Percentiles rank a stretch among this genome's conserved stretches.
Conservation (phyloP, 345 rosid species). For the Rubroshorea leprosula region DNA sequence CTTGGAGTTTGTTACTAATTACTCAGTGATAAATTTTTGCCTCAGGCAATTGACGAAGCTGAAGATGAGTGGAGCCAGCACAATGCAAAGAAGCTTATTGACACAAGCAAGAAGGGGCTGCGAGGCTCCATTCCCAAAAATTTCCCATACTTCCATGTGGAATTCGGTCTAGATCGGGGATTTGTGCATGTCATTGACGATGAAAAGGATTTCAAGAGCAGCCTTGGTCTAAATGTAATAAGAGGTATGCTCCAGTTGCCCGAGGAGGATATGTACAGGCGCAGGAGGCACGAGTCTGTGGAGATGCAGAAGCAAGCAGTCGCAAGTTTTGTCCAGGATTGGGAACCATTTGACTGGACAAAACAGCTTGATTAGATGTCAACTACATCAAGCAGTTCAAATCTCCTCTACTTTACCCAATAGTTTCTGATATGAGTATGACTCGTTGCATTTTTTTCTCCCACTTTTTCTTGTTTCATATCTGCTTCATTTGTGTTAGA, state of each 20-base stretch:
- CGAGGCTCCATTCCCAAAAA: constrained; percentile 81
- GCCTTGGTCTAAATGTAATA: constrained; percentile 79
- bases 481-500: too few relatives aligned
- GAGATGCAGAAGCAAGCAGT: constrained; percentile 72
- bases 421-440: too few relatives aligned
- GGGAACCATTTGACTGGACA: constrained; percentile 93
- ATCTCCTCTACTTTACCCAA: too few relatives aligned
- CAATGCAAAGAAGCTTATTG: constrained; percentile 86
- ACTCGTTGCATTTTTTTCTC: too few relatives aligned
- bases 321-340: constrained; percentile 43
- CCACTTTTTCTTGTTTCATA: too few relatives aligned
- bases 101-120: constrained; percentile 81
- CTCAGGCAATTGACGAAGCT: constrained; percentile 91
- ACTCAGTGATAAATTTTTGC: not conserved
- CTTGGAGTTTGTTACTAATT: too few relatives aligned
- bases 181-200: constrained; percentile 96
- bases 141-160: constrained; percentile 92
- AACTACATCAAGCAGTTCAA: not conserved
- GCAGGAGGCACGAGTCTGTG: constrained; percentile 51
- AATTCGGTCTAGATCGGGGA: constrained; percentile 75
- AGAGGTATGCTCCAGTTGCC: constrained; percentile 79
- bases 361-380: constrained; percentile 53
- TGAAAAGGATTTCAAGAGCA: constrained; percentile 69
- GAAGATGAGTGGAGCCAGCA: constrained; percentile 99
- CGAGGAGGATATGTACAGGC: constrained; percentile 87